Percentiles rank a stretch among this genome's conserved stretches.
phyloP scores from a whole-genome alignment of 208 protist species.

The Crithidia brevicula region DNA sequence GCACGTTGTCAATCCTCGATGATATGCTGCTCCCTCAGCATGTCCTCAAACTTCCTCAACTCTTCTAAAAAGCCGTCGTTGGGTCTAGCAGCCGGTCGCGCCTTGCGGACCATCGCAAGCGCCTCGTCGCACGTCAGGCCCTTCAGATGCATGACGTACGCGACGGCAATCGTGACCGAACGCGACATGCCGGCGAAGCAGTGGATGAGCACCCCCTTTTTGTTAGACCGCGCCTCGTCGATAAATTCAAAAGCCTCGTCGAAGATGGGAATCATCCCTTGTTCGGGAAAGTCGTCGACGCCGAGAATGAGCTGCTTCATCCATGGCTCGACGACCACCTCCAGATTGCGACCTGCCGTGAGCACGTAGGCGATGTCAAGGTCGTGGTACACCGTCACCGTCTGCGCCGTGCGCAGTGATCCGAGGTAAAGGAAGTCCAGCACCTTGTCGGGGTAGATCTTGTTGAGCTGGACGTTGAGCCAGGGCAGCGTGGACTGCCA shows the following conservation, averaged over 20 bases:
- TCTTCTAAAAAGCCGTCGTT: constrained; percentile 83
- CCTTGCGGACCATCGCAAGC: constrained; percentile 57
- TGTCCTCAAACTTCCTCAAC: constrained; percentile 42
- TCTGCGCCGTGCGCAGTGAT: constrained; percentile 85
- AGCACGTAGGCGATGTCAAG: constrained; percentile 86
- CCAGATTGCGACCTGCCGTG: constrained; percentile 69
- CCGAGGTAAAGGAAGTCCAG: constrained; percentile 87
- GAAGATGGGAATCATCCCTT: constrained; percentile 68
- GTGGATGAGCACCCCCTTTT: constrained; percentile 85
- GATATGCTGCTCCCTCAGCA: constrained; percentile 17
- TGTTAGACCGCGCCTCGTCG: constrained; percentile 54
- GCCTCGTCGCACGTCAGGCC: constrained; percentile 68
- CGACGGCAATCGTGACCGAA: constrained; percentile 80
- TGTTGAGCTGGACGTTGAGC: constrained; percentile 77
- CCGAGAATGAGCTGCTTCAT: constrained; percentile 79
- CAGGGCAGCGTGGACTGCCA: constrained; percentile 60
- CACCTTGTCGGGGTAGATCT: constrained; percentile 91
- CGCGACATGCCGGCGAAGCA: constrained; percentile 92
- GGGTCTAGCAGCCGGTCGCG: constrained; percentile 73
- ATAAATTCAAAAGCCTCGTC: constrained; percentile 82
- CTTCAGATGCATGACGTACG: constrained; percentile 86
- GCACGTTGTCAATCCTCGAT: constrained; percentile 1
- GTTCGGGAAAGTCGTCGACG: constrained; percentile 81
- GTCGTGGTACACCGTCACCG: constrained; percentile 77
- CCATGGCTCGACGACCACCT: constrained; percentile 68